A percentile compares a stretch with the other conserved stretches of the same genome.
phyloP scores from a whole-genome alignment of 2,329 filamentous ascomycete genomes.

The Cercospora nicotianae region DNA sequence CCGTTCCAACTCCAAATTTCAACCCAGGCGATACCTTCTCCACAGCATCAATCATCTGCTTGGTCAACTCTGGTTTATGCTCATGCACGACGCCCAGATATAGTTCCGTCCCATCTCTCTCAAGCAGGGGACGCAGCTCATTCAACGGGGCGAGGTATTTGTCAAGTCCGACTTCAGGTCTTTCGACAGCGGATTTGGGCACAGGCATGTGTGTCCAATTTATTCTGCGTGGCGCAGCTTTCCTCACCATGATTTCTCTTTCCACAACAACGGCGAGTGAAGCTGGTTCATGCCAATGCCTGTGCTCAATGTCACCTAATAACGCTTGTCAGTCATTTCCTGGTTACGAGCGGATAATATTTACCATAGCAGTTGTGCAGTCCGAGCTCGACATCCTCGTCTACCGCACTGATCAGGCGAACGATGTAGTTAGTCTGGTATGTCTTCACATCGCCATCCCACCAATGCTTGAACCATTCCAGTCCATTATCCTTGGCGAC shows the following conservation, averaged over 20 bases:
- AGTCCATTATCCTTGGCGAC: constrained; percentile 24
- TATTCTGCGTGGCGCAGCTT: constrained; percentile 36
- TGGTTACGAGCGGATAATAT: background rate
- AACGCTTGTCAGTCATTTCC: background rate
- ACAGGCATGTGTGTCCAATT: constrained; percentile 50
- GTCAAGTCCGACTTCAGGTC: constrained; percentile 27
- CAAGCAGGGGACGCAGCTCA: constrained; percentile 33
- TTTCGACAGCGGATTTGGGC: constrained; percentile 38
- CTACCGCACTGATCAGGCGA: constrained; percentile 37
- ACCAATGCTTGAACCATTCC: constrained; percentile 39
- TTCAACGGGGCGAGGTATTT: constrained; percentile 45
- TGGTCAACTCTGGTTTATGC: constrained; percentile 43
- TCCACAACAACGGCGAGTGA: constrained; percentile 40
- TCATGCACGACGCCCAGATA: constrained; percentile 47
- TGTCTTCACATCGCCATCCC: constrained; percentile 34
- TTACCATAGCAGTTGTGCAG: constrained; percentile 52
- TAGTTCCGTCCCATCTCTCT: constrained; percentile 39
- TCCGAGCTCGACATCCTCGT: constrained; percentile 44
- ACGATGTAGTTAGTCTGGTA: constrained; percentile 41
- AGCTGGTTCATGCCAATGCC: constrained; percentile 48
- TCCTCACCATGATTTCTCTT: constrained; percentile 40
- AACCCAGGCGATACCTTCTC: constrained; percentile 31
- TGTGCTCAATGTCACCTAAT: constrained; percentile 43
- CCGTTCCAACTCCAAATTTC: constrained; percentile 45
- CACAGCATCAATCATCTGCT: constrained; percentile 42